Evolutionary conservation across 768 basidiomycete species (phyloP).

Genomic region (Hemileccinum rubropunctum): DNA sequence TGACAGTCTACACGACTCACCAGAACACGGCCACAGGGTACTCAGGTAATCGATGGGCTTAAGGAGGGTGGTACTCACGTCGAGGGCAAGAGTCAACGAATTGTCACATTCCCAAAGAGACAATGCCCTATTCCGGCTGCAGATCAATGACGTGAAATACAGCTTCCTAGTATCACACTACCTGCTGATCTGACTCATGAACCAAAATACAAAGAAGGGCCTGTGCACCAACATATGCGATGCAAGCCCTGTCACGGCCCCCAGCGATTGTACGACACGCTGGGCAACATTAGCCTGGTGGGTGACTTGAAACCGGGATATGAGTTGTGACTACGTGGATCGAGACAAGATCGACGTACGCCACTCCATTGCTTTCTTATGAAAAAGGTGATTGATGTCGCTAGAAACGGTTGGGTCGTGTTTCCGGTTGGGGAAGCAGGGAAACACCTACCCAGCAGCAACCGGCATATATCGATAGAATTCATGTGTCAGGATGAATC

Average conservation of each 20-base stretch:
- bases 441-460: constrained; percentile 46
- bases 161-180: constrained; percentile 20
- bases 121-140: constrained; percentile 41
- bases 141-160: constrained; percentile 12
- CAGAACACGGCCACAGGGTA: constrained; percentile 61
- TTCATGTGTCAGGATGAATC: constrained; percentile 69
- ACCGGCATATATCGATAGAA: constrained; percentile 64
- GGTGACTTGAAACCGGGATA: constrained; percentile 39
- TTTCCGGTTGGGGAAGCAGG: background rate
- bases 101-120: constrained; percentile 61
- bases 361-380: constrained; percentile 66
- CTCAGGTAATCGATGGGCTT: constrained; percentile 60
- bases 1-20: constrained; percentile 33
- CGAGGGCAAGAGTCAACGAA: constrained; percentile 55
- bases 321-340: constrained; percentile 6
- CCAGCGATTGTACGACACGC: constrained; percentile 57
- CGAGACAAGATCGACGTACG: constrained; percentile 40
- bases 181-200: constrained; percentile 69
- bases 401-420: constrained; percentile 26
- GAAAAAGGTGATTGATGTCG: constrained; percentile 44
- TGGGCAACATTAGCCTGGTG: constrained; percentile 61
- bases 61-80: constrained; percentile 59
- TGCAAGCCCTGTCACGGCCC: constrained; percentile 53
- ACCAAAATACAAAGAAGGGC: constrained; percentile 74
- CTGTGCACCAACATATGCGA: constrained; percentile 49